These are phyloP conservation scores for Halophytophthora polymorphica DNA, from an alignment of 352 stramenopile species.

Conservation along the genomic window DNA sequence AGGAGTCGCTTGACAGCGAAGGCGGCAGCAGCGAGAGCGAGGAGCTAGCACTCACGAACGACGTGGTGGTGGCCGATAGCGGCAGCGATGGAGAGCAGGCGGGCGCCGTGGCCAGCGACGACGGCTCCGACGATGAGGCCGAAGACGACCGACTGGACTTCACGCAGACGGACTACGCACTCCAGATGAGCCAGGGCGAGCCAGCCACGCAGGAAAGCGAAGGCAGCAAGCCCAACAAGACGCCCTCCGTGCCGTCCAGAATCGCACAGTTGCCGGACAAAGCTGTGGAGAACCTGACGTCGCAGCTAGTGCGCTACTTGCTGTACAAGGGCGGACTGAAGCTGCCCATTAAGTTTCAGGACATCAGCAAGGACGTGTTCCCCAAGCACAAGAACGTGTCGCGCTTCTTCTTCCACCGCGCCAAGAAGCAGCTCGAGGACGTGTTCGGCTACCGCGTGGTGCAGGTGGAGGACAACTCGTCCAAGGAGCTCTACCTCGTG, in stretches of 20 bases:
- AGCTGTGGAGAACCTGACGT: conserved; percentile 67
- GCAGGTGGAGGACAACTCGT: conserved; percentile 59
- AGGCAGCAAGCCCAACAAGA: conserved; percentile 30
- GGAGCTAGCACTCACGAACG: conserved; percentile 22
- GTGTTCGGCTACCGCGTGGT: conserved; percentile 78
- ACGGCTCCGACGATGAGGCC: conserved; percentile 31
- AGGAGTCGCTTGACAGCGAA: conserved; percentile 27
- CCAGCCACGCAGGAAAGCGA: conserved; percentile 22
- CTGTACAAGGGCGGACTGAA: conserved; percentile 83
- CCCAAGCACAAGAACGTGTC: conserved; percentile 79
- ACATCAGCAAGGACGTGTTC: conserved; percentile 85
- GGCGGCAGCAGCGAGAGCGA: conserved; percentile 31
- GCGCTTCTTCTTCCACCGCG: conserved; percentile 65
- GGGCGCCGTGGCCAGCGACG: neutral
- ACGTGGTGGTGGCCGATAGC: conserved; percentile 23
- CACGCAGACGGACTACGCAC: conserved; percentile 72
- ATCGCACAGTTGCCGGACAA: conserved; percentile 56
- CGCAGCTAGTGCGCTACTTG: conserved; percentile 79
- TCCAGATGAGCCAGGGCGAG: conserved; percentile 46
- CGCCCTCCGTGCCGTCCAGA: conserved; percentile 30
- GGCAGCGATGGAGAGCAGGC: conserved; percentile 22
- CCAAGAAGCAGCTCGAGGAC: conserved; percentile 73
- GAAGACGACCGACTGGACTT: conserved; percentile 63
- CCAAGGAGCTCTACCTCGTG: conserved; percentile 75
- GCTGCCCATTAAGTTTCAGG: conserved; percentile 70